phyloP scores from a whole-genome alignment of 495 filamentous ascomycete species.

The Neurospora sp. region DNA sequence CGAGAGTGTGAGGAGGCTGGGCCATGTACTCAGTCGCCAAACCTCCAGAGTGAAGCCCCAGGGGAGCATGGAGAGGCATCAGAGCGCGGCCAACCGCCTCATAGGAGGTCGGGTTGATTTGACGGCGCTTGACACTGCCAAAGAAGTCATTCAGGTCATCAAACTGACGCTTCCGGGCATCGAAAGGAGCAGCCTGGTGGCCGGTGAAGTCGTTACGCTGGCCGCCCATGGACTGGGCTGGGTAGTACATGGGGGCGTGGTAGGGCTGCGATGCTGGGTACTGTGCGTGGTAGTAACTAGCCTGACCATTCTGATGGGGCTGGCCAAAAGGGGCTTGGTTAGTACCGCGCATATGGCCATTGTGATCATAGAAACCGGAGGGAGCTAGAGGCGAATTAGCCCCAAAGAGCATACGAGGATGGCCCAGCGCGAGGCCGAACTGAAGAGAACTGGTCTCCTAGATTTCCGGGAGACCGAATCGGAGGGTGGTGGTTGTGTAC shows the following conservation, averaged over 20 bases:
- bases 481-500: slow-evolving; percentile 11
- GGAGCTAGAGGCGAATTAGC: slow-evolving; percentile 42
- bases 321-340: slow-evolving; percentile 43
- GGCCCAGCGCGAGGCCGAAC: background rate
- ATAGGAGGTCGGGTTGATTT: slow-evolving; percentile 78
- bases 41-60: slow-evolving; percentile 57
- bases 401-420: slow-evolving; percentile 13
- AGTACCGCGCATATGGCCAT: slow-evolving; percentile 44
- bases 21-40: slow-evolving; percentile 58
- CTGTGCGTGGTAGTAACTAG: slow-evolving; percentile 45
- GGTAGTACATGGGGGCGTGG: slow-evolving; percentile 54
- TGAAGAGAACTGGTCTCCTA: background rate
- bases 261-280: slow-evolving; percentile 48
- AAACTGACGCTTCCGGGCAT: slow-evolving; percentile 68
- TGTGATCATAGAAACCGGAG: slow-evolving; percentile 48
- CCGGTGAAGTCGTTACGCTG: slow-evolving; percentile 35
- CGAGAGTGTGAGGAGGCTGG: slow-evolving; percentile 40
- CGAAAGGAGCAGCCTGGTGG: slow-evolving; percentile 44
- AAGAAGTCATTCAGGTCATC: slow-evolving; percentile 93
- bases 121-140: slow-evolving; percentile 76
- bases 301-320: slow-evolving; percentile 35
- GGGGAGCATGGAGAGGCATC: slow-evolving; percentile 53
- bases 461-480: background rate
- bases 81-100: slow-evolving; percentile 71
- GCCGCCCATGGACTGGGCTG: slow-evolving; percentile 40